These are phyloP conservation scores for Phytophthora lateralis DNA, from an alignment of 352 stramenopile species.

Conservation along the genomic window DNA sequence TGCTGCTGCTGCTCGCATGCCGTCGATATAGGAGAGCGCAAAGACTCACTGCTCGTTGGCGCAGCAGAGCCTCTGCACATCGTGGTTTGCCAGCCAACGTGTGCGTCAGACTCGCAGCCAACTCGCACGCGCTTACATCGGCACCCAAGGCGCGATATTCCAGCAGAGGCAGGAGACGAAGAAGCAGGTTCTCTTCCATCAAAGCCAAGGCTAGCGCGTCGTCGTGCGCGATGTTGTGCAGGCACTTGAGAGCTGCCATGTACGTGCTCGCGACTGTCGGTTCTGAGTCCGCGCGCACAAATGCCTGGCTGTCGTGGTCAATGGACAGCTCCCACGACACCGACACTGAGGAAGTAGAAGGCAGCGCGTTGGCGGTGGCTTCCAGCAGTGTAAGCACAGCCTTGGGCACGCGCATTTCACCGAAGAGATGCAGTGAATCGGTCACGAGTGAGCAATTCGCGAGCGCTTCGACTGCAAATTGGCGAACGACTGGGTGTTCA, in stretches of 20 bases:
- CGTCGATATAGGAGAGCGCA: slow-evolving; percentile 58
- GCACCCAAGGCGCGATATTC: slow-evolving; percentile 48
- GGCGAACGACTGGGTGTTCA: slow-evolving; percentile 56
- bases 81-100: slow-evolving; percentile 55
- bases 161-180: slow-evolving; percentile 51
- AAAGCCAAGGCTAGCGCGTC: slow-evolving; percentile 61
- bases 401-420: slow-evolving; percentile 59
- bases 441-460: slow-evolving; percentile 81
- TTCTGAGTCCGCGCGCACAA: background rate
- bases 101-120: slow-evolving; percentile 45
- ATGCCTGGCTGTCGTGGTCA: background rate
- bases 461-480: slow-evolving; percentile 69
- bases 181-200: slow-evolving; percentile 54
- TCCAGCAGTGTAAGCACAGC: slow-evolving; percentile 65
- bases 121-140: slow-evolving; percentile 47
- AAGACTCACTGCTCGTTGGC: slow-evolving; percentile 58
- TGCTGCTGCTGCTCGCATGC: slow-evolving; percentile 35
- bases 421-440: slow-evolving; percentile 76
- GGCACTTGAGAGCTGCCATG: slow-evolving; percentile 71
- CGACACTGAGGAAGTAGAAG: background rate
- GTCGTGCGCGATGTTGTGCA: slow-evolving; percentile 71
- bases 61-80: slow-evolving; percentile 53
- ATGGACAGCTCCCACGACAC: slow-evolving; percentile 23
- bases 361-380: slow-evolving; percentile 13
- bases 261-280: slow-evolving; percentile 46